phyloP scores from a whole-genome alignment of 768 basidiomycete species.

The Mycena latifolia region DNA sequence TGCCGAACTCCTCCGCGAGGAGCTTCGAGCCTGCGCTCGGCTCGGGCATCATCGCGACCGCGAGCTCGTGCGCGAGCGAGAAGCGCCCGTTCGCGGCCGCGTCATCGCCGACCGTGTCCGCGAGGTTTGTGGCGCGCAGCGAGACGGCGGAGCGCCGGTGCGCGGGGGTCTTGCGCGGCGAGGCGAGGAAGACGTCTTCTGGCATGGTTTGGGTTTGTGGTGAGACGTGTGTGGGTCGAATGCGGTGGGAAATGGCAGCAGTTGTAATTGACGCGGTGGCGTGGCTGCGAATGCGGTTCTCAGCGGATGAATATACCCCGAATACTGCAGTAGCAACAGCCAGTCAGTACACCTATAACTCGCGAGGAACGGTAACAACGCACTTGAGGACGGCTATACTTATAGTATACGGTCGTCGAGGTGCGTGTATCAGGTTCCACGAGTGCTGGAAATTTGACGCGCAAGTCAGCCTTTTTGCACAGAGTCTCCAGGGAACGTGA shows the following conservation, averaged over 20 bases:
- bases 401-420: too few relatives aligned
- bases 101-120: too few relatives aligned
- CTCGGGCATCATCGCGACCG: conserved; percentile 89
- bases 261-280: too few relatives aligned
- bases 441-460: background rate
- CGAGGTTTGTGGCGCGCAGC: conserved; percentile 56
- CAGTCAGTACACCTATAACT: too few relatives aligned
- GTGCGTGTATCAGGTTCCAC: too few relatives aligned
- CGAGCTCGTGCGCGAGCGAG: conserved; percentile 89
- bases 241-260: too few relatives aligned
- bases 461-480: background rate
- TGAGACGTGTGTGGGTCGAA: too few relatives aligned
- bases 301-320: too few relatives aligned
- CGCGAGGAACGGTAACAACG: too few relatives aligned
- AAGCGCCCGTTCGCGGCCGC: conserved; percentile 59
- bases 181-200: conserved; percentile 35
- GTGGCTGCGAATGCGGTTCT: background rate
- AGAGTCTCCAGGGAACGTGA: too few relatives aligned
- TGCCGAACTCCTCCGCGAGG: conserved; percentile 89
- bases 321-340: too few relatives aligned
- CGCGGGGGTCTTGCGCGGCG: conserved; percentile 33
- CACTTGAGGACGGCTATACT: too few relatives aligned
- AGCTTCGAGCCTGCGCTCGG: conserved; percentile 82
- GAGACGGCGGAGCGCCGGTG: conserved; percentile 65
- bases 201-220: conserved; percentile 17